phyloP scores from a whole-genome alignment of 208 protist genomes.

The Leishmania tarentolae region DNA sequence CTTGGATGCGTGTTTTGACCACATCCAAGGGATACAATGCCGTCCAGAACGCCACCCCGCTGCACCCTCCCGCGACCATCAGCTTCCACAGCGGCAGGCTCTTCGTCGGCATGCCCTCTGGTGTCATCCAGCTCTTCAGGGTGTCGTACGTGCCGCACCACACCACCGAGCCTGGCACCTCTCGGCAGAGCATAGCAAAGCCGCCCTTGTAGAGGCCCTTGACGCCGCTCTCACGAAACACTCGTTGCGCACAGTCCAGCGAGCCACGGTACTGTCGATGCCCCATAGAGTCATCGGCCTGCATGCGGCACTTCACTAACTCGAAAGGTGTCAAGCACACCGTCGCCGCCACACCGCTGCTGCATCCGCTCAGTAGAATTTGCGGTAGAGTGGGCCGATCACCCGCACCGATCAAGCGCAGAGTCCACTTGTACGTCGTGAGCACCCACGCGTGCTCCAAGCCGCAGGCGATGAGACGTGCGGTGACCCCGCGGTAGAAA shows the following conservation, averaged over 20 bases:
- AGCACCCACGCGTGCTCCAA: constrained; percentile 87
- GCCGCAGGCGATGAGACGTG: constrained; percentile 60
- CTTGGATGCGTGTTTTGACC: constrained; percentile 87
- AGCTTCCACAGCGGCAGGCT: constrained; percentile 50
- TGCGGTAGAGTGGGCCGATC: constrained; percentile 41
- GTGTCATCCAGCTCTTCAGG: constrained; percentile 62
- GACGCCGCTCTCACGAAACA: constrained; percentile 44
- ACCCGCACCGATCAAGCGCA: constrained; percentile 48
- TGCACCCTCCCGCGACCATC: constrained; percentile 78
- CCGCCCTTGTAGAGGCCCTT: constrained; percentile 70
- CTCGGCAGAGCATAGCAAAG: constrained; percentile 66
- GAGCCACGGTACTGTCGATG: constrained; percentile 43
- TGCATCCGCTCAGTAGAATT: constrained; percentile 61
- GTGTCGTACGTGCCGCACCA: constrained; percentile 88
- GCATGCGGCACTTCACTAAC: constrained; percentile 87
- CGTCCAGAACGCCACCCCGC: constrained; percentile 84
- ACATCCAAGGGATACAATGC: constrained; percentile 88
- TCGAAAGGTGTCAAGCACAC: constrained; percentile 81
- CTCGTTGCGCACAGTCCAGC: constrained; percentile 53
- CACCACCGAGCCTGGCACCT: constrained; percentile 80
- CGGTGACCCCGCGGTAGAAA: constrained; percentile 80
- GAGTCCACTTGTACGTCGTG: constrained; percentile 73
- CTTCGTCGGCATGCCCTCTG: constrained; percentile 27
- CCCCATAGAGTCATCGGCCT: constrained; percentile 52
- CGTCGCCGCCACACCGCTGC: constrained; percentile 65